phyloP scores from a whole-genome alignment of 805 yeast species.

The Debaryomyces prosopidis region DNA sequence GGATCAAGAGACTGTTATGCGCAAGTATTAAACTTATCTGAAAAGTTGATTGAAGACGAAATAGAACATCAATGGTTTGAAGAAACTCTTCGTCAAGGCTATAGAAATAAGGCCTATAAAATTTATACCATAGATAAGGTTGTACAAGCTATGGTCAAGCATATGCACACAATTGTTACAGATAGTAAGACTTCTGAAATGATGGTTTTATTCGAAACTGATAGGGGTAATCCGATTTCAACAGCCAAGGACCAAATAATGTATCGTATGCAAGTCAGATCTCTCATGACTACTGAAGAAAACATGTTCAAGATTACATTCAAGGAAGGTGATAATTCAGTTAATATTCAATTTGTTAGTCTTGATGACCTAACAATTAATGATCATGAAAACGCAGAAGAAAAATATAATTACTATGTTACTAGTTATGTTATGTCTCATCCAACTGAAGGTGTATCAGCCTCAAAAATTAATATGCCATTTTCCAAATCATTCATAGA shows the following conservation, averaged over 20 bases:
- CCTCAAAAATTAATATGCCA: slow-evolving; percentile 75
- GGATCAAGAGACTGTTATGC: slow-evolving; percentile 66
- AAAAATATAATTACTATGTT: slow-evolving; percentile 88
- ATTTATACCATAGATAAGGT: slow-evolving; percentile 92
- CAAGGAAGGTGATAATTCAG: slow-evolving; percentile 51
- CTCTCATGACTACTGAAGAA: slow-evolving; percentile 77
- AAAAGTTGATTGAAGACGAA: slow-evolving; percentile 80
- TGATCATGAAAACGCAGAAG: slow-evolving; percentile 70
- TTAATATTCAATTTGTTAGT: slow-evolving; percentile 79
- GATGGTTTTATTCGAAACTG: slow-evolving; percentile 77
- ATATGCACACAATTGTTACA: slow-evolving; percentile 78
- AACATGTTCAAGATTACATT: slow-evolving; percentile 87
- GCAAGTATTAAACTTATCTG: slow-evolving; percentile 76
- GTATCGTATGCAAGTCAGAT: slow-evolving; percentile 84
- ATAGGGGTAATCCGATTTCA: slow-evolving; percentile 62
- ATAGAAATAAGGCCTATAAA: slow-evolving; percentile 89
- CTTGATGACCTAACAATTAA: slow-evolving; percentile 82
- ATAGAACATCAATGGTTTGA: slow-evolving; percentile 94
- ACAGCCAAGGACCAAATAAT: slow-evolving; percentile 85
- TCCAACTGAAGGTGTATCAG: slow-evolving; percentile 94
- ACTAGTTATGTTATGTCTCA: slow-evolving; percentile 92
- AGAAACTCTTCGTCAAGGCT: slow-evolving; percentile 92
- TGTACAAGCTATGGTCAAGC: slow-evolving; percentile 69
- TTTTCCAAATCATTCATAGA: slow-evolving; percentile 63
- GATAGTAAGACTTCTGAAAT: slow-evolving; percentile 82